Base-by-base conservation (phyloP, 2,329 filamentous ascomycete species). In the Cladophialophora psammophila region DNA sequence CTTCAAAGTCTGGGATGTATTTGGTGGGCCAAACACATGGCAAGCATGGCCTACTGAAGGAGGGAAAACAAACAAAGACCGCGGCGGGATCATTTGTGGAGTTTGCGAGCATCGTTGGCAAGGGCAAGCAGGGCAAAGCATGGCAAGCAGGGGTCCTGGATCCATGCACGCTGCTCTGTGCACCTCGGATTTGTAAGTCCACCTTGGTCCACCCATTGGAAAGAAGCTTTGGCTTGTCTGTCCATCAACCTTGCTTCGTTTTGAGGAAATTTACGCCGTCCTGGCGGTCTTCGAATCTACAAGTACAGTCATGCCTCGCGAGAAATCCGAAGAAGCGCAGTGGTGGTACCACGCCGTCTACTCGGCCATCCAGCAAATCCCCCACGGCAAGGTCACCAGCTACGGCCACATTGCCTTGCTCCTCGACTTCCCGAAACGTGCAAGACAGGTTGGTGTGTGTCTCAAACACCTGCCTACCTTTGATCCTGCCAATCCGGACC, bases 401-500 rank as follows among this genome's bases (percentile, higher is more conserved):
- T 98, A 98, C 76, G 93, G 91, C 2, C 88, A 90, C 72, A 88
- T 90, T 64, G 88, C 88, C n/a, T 78, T 78, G 15, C 78, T 90
- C 36, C 77, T 90, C 3, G 88, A 87, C 59, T 84, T 85, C 76
- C 87, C 90, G 2, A 86, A 92, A 75, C 84, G 90, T 2, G 88
- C 90, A 1, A 87, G 94, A 65, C 94, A 98, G 80, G 94, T 98
- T 6, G 94, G 94, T 61, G 85, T 95, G 55, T 96, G 91, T 78
- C 86, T 98, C 32, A 97, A 97, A 78, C 90, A 97, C 76, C 87
- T 98, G 12, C 87, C 93, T 1, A 69, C 74, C 12, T 75, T 80
- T 6, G 83, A 86, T 65, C 74, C 81, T 0, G 77, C 80, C 9
- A 74, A 78, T 57, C 79, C 82, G 69, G 80, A 77, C 40, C 79